phyloP scores from a whole-genome alignment of 805 yeast genomes.

The Starmerella khaoyaiensis region DNA sequence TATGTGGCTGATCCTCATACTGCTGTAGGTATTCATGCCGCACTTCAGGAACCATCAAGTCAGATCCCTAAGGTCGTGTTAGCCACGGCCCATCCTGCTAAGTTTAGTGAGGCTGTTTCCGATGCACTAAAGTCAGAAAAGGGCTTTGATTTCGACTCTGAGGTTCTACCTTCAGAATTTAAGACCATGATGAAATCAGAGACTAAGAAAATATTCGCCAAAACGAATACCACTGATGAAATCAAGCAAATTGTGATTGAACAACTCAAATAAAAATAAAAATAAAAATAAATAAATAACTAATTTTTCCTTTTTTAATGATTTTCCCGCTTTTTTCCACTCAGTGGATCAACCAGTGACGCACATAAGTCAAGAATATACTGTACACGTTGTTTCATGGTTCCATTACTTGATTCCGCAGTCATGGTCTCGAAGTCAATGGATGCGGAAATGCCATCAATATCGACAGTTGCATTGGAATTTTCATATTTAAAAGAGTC shows the following conservation, averaged over 20 bases:
- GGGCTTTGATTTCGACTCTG: conserved; percentile 73
- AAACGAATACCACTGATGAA: conserved; percentile 24
- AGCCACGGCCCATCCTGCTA: conserved; percentile 98
- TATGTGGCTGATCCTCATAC: conserved; percentile 94
- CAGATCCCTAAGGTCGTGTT: conserved; percentile 47
- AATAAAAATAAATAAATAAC: background rate
- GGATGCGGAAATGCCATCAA: conserved; percentile 64
- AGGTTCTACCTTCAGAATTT: conserved; percentile 82
- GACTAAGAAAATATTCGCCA: conserved; percentile 55
- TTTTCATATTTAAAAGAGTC: conserved; percentile 40
- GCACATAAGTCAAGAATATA: conserved; percentile 68
- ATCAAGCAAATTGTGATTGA: conserved; percentile 66
- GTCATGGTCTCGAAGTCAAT: conserved; percentile 51
- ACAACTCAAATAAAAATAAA: conserved; percentile 38
- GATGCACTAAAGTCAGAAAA: conserved; percentile 51
- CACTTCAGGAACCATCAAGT: conserved; percentile 39
- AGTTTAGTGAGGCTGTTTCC: conserved; percentile 92
- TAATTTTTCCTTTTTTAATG: background rate
- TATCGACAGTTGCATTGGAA: conserved; percentile 36
- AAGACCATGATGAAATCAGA: conserved; percentile 55
- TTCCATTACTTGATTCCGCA: conserved; percentile 62
- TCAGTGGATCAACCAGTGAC: conserved; percentile 69
- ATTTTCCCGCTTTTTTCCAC: conserved; percentile 10
- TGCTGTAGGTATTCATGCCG: conserved; percentile 82
- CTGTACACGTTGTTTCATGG: conserved; percentile 67